A percentile compares a stretch with the other conserved stretches of the same genome.
phyloP scores from a whole-genome alignment of 108 stramenopile genomes.

The Mediolabrus comicus region DNA sequence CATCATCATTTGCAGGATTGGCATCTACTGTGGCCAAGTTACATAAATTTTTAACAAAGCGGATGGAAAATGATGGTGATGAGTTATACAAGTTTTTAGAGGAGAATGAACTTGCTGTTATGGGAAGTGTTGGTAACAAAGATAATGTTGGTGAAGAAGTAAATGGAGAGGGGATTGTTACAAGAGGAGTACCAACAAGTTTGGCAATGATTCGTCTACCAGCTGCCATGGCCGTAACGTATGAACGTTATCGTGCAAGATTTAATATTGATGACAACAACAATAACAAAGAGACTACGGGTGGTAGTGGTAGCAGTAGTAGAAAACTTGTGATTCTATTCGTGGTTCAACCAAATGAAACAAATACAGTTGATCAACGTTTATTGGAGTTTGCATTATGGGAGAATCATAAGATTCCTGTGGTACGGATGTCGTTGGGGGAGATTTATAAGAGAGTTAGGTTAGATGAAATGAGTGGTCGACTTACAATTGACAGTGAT shows the following conservation, averaged over 20 bases:
- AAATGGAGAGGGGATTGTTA: not conserved
- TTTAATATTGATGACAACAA: constrained; percentile 6
- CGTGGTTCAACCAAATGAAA: constrained; percentile 95
- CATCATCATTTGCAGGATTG: constrained; percentile 90
- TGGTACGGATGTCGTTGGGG: constrained; percentile 78
- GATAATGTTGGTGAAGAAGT: constrained; percentile 9
- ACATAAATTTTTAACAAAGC: constrained; percentile 66
- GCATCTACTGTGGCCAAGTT: constrained; percentile 64
- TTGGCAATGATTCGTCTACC: constrained; percentile 78
- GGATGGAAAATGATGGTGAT: constrained; percentile 49
- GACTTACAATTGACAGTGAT: constrained; percentile 30
- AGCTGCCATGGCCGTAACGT: constrained; percentile 70
- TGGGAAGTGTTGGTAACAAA: constrained; percentile 1
- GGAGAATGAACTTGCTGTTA: constrained; percentile 50
- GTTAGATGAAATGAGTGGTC: constrained; percentile 52
- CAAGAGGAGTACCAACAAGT: constrained; percentile 79
- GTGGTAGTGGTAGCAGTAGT: not conserved
- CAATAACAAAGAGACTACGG: not conserved
- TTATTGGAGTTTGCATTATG: constrained; percentile 88
- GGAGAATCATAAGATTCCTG: constrained; percentile 73
- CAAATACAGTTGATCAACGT: constrained; percentile 96
- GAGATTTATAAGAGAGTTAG: constrained; percentile 31
- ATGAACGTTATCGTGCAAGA: constrained; percentile 60
- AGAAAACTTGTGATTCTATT: constrained; percentile 66
- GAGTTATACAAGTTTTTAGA: constrained; percentile 44